phyloP scores from a whole-genome alignment of 1,284 basidiomycete species.

The Athelia sp. region DNA sequence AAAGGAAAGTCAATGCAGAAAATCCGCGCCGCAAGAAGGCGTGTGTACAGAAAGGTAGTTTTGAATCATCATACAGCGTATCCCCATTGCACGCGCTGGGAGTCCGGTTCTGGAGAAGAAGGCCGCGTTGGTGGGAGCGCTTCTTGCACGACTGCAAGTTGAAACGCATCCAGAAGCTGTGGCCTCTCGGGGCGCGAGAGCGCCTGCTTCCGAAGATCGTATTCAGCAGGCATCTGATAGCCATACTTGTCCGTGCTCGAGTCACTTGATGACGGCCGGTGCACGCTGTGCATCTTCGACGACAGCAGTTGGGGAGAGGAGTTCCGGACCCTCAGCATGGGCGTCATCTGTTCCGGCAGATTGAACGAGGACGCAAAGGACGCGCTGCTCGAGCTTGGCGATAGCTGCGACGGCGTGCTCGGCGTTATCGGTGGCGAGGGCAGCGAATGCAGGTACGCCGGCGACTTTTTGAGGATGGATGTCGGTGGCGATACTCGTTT shows the following conservation, averaged over 20 bases:
- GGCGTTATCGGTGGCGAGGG: slow-evolving; percentile 22
- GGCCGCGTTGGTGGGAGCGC: no score
- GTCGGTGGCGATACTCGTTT: slow-evolving; percentile 19
- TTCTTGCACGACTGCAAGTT: background rate
- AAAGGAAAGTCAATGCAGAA: slow-evolving; percentile 4
- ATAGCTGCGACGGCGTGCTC: slow-evolving; percentile 22
- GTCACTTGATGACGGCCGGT: slow-evolving; percentile 1
- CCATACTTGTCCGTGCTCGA: background rate
- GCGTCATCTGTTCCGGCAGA: background rate
- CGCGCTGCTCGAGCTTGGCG: slow-evolving; percentile 6
- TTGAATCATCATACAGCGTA: slow-evolving; percentile 27
- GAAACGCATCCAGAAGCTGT: background rate
- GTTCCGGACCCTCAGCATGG: background rate
- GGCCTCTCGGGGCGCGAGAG: background rate
- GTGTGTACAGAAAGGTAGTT: slow-evolving; percentile 8
- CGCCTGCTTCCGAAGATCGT: slow-evolving; percentile 1
- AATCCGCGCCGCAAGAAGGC: no score
- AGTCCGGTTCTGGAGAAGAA: background rate
- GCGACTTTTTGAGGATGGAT: slow-evolving; percentile 22
- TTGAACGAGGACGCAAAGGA: background rate
- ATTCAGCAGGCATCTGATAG: background rate
- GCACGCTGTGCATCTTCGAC: background rate
- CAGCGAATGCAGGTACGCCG: slow-evolving; percentile 16
- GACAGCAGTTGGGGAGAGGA: background rate
- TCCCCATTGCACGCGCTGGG: slow-evolving; percentile 27